These are phyloP conservation scores for Thelonectria discophora DNA, from an alignment of 2,329 filamentous ascomycete species.

Conservation along the genomic window DNA sequence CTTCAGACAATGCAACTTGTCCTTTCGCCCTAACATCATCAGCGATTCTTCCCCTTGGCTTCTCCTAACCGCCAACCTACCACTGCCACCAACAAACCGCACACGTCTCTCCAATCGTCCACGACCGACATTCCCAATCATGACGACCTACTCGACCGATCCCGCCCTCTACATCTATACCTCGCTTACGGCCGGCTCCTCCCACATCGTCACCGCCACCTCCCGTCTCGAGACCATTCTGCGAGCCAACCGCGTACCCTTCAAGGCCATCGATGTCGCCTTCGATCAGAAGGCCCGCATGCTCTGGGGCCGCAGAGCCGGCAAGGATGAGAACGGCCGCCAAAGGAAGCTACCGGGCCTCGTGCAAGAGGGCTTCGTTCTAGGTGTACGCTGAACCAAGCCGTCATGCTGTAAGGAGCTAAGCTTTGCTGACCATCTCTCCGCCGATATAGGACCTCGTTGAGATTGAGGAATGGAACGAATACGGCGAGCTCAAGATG, in stretches of 20 bases:
- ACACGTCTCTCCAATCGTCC: not conserved
- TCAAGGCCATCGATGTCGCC: conserved; percentile 90
- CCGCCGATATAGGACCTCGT: conserved; percentile 76
- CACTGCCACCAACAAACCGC: not conserved
- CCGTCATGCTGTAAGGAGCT: conserved; percentile 2
- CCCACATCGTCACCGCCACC: conserved; percentile 95
- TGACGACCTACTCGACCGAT: conserved; percentile 64
- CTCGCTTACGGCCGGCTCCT: conserved; percentile 92
- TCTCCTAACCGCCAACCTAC: conserved; percentile 1
- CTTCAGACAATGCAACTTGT: conserved; percentile 9
- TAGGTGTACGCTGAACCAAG: conserved; percentile 73
- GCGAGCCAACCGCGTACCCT: conserved; percentile 92
- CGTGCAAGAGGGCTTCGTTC: conserved; percentile 84
- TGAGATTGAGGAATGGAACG: conserved; percentile 98
- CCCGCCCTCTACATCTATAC: conserved; percentile 92
- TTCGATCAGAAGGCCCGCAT: conserved; percentile 88
- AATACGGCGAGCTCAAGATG: conserved; percentile 93
- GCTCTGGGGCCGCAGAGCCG: conserved; percentile 85
- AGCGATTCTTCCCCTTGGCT: not conserved
- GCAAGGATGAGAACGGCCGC: conserved; percentile 71
- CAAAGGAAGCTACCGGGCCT: conserved; percentile 84
- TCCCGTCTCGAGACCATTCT: conserved; percentile 96
- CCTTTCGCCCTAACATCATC: conserved; percentile 1
- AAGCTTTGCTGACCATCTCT: not conserved
- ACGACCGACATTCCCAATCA: conserved; percentile 30